These are phyloP conservation scores for Rhizopogon rudus DNA, from an alignment of 768 basidiomycete genomes.

Conservation along the genomic window DNA sequence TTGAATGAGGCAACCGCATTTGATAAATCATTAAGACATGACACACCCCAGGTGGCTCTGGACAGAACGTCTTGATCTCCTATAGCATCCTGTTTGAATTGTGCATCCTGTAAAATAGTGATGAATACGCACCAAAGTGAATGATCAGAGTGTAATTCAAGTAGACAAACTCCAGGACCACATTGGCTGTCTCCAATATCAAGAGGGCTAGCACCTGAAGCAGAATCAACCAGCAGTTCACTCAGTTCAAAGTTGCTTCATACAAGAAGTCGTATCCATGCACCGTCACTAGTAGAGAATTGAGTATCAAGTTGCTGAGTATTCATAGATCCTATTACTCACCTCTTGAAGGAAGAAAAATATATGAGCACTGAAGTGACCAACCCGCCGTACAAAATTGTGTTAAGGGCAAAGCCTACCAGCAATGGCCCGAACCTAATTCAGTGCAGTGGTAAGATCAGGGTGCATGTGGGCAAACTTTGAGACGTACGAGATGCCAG, in stretches of 20 bases:
- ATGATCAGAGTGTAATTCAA: conserved; percentile 20
- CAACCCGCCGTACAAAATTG: conserved; percentile 30
- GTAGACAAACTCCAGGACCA: conserved; percentile 19
- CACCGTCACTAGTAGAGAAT: conserved; percentile 8
- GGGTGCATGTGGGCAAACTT: background rate
- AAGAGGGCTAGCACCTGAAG: conserved; percentile 17
- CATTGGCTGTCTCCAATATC: conserved; percentile 18
- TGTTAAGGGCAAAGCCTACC: conserved; percentile 29
- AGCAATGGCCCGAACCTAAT: conserved; percentile 31
- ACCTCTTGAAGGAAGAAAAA: conserved; percentile 23
- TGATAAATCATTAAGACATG: background rate
- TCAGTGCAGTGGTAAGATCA: background rate
- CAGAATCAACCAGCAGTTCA: background rate
- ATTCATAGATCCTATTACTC: background rate
- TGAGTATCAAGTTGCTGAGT: background rate
- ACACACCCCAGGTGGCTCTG: conserved; percentile 19
- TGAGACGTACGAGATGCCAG: conserved; percentile 18
- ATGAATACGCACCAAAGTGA: conserved; percentile 16
- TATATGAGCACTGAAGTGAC: conserved; percentile 30
- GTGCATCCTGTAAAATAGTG: background rate
- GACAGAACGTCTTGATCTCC: conserved; percentile 12
- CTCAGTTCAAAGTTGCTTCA: background rate
- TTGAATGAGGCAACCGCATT: background rate
- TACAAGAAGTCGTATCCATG: conserved; percentile 21
- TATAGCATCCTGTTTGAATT: background rate